Evolutionary conservation across 176 grass and related monocot species (phyloP).

Genomic region (Pontederia paniculata): DNA sequence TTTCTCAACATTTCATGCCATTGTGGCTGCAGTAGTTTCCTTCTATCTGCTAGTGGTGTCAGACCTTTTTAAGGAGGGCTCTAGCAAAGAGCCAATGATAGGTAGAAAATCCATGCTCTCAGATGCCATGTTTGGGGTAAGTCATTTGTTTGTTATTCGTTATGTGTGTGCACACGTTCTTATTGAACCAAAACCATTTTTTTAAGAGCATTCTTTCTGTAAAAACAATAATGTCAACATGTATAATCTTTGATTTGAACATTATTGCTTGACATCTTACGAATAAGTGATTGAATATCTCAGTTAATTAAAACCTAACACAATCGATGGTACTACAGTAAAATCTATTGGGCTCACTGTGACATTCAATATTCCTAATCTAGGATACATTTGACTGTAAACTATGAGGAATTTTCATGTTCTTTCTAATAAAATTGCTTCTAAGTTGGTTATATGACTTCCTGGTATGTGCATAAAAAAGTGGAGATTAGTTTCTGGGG

Average conservation of each 20-base stretch:
- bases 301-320: background rate
- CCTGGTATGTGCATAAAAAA: no score
- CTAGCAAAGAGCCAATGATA: conserved; percentile 21
- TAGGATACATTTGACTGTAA: no score
- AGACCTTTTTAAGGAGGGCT: conserved; percentile 38
- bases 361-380: no score
- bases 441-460: no score
- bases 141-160: background rate
- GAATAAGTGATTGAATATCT: background rate
- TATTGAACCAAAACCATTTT: background rate
- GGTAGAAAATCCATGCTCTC: conserved; percentile 60
- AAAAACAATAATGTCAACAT: background rate
- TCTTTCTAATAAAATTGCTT: no score
- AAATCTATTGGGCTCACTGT: no score
- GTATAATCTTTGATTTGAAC: background rate
- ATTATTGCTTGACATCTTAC: background rate
- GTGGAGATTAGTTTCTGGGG: no score
- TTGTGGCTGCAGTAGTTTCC: conserved; percentile 43
- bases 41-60: conserved; percentile 62
- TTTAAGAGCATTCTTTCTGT: background rate
- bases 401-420: no score
- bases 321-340: no score
- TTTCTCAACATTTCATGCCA: conserved; percentile 71
- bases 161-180: background rate
- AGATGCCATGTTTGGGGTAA: conserved; percentile 61